Percentiles rank a stretch among this genome's conserved stretches.
These are phyloP conservation scores for Fistulinella prunicolor DNA, from an alignment of 768 basidiomycete species.

Conservation along the genomic window DNA sequence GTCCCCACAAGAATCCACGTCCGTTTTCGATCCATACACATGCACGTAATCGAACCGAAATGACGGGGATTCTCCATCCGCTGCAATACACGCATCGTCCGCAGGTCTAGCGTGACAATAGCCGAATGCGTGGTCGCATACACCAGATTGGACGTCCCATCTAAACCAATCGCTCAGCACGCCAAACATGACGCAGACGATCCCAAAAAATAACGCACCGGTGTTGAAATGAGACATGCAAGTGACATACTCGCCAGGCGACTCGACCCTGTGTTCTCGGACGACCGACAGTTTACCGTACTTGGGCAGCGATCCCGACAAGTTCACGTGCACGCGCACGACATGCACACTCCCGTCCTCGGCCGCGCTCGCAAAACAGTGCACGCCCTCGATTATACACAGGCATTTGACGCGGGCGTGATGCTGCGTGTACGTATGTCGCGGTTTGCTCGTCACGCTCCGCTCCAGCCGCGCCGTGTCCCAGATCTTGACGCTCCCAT, in stretches of 20 bases:
- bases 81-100: conserved; percentile 75
- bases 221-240: conserved; percentile 80
- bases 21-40: conserved; percentile 81
- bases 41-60: conserved; percentile 78
- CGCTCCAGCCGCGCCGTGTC: conserved; percentile 90
- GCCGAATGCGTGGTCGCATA: conserved; percentile 81
- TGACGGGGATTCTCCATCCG: conserved; percentile 83
- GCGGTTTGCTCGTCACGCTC: conserved; percentile 84
- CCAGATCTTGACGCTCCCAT: conserved; percentile 93
- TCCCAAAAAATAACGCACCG: conserved; percentile 40
- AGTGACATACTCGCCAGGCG: conserved; percentile 76
- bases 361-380: conserved; percentile 86
- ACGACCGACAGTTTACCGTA: conserved; percentile 77
- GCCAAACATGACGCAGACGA: background rate
- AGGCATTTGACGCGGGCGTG: conserved; percentile 66
- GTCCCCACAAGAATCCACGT: conserved; percentile 92
- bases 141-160: conserved; percentile 76
- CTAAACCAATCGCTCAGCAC: conserved; percentile 35
- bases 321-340: conserved; percentile 74
- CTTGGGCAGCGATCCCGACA: conserved; percentile 70
- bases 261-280: conserved; percentile 75
- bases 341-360: conserved; percentile 84
- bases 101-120: conserved; percentile 76
- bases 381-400: conserved; percentile 80
- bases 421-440: conserved; percentile 69